Evolutionary conservation across 2,329 filamentous ascomycete species (phyloP).

Genomic region (Alternaria novae-zelandiae): DNA sequence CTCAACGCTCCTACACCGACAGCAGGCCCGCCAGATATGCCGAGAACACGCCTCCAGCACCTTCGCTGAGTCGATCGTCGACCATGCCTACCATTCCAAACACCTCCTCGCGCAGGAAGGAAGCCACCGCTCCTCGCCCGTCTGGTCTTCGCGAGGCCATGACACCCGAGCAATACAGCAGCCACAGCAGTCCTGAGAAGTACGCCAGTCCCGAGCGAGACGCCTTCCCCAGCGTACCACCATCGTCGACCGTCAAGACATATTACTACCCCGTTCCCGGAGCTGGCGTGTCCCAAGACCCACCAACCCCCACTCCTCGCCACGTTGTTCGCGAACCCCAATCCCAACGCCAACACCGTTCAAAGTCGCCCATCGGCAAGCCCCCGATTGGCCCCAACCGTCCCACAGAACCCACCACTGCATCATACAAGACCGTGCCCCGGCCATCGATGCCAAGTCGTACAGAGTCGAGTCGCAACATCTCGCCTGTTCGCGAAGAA

Average conservation of each 20-base stretch:
- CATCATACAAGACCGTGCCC: conserved; percentile 14
- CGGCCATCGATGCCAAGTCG: conserved; percentile 25
- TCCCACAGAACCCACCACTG: conserved; percentile 22
- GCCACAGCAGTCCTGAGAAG: not conserved
- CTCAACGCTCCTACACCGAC: conserved; percentile 41
- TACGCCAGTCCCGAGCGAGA: conserved; percentile 23
- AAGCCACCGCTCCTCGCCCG: conserved; percentile 24
- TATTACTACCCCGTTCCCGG: conserved; percentile 37
- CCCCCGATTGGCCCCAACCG: conserved; percentile 45
- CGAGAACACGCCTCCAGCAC: conserved; percentile 41
- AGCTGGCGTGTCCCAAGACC: conserved; percentile 34
- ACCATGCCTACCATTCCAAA: conserved; percentile 48
- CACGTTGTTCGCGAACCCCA: conserved; percentile 43
- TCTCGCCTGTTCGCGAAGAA: conserved; percentile 32
- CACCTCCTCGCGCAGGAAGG: conserved; percentile 37
- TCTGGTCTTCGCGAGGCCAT: conserved; percentile 42
- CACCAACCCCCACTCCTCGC: conserved; percentile 33
- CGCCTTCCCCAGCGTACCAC: conserved; percentile 31
- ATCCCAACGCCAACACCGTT: conserved; percentile 31
- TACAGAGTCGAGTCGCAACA: conserved; percentile 33
- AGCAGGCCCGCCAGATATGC: conserved; percentile 29
- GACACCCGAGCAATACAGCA: conserved; percentile 27
- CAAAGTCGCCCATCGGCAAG: conserved; percentile 38
- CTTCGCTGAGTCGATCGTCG: conserved; percentile 50
- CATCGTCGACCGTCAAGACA: conserved; percentile 17